phyloP scores from a whole-genome alignment of 192 early-diverging fungal species.

The Chytriomyces hyalinus region DNA sequence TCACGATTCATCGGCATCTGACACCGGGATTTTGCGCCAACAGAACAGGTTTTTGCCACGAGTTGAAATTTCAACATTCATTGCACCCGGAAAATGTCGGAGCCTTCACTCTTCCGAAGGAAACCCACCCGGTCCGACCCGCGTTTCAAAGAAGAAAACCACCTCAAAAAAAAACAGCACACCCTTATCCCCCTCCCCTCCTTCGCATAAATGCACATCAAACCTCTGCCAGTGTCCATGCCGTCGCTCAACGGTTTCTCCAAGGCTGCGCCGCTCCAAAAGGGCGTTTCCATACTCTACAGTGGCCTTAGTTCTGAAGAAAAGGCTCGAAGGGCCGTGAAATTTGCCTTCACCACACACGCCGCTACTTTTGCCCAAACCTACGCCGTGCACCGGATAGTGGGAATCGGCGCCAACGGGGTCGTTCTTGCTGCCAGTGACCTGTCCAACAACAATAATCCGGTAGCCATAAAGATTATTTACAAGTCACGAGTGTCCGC shows the following conservation, averaged over 20 bases:
- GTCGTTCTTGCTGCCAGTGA: slow-evolving; percentile 21
- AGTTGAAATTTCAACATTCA: too few relatives aligned
- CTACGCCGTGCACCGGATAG: slow-evolving; percentile 3
- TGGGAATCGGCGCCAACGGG: slow-evolving; percentile 40
- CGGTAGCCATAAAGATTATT: slow-evolving; percentile 20
- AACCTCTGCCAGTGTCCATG: background rate
- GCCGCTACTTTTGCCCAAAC: background rate
- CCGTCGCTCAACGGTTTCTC: background rate
- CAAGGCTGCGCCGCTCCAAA: background rate
- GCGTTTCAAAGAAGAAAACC: background rate
- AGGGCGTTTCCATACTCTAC: background rate
- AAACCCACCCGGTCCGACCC: background rate
- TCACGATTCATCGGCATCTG: too few relatives aligned
- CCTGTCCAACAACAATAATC: background rate
- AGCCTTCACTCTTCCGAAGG: background rate
- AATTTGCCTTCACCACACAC: background rate
- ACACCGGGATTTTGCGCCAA: too few relatives aligned
- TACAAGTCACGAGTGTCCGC: slow-evolving; percentile 5
- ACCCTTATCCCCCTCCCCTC: background rate
- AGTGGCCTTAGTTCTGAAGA: background rate
- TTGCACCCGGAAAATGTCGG: too few relatives aligned
- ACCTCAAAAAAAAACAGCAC: background rate
- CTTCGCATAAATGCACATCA: background rate
- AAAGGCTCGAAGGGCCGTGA: slow-evolving; percentile 22
- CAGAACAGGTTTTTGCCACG: too few relatives aligned